Evolutionary conservation across 164 flowering plant genomes (phyloP).

Genomic region (Liquidambar formosana): DNA sequence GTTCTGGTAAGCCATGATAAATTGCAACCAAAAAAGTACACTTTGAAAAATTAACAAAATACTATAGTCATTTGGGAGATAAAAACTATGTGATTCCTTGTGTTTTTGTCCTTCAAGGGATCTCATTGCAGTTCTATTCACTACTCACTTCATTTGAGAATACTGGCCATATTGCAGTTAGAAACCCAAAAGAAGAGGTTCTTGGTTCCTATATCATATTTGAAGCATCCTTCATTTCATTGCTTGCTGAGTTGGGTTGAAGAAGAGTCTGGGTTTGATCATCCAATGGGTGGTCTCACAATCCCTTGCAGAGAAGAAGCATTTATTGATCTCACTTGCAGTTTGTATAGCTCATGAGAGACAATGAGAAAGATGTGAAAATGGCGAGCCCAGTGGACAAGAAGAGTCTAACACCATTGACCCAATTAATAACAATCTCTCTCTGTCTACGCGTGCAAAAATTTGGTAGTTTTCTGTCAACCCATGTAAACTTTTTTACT

Average conservation of each 20-base stretch:
- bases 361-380: background rate
- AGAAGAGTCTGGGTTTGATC: constrained; percentile 5
- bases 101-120: no score
- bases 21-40: no score
- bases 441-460: no score
- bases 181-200: constrained; percentile 2
- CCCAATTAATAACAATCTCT: background rate
- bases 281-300: background rate
- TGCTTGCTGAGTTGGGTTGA: background rate
- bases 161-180: no score
- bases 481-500: no score
- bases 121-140: no score
- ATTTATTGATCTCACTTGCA: background rate
- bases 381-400: background rate
- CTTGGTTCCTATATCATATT: constrained; percentile 4
- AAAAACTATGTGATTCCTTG: no score
- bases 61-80: no score
- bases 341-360: background rate
- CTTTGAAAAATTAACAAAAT: no score
- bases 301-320: background rate
- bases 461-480: no score
- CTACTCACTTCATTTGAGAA: no score
- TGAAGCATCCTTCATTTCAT: constrained; percentile 1
- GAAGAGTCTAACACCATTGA: background rate
- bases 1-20: no score